Evolutionary conservation across 139 green algal species (phyloP), one percentile per base, ranked within the genome.

Genomic region (Tetradesmus lagerheimii): DNA sequence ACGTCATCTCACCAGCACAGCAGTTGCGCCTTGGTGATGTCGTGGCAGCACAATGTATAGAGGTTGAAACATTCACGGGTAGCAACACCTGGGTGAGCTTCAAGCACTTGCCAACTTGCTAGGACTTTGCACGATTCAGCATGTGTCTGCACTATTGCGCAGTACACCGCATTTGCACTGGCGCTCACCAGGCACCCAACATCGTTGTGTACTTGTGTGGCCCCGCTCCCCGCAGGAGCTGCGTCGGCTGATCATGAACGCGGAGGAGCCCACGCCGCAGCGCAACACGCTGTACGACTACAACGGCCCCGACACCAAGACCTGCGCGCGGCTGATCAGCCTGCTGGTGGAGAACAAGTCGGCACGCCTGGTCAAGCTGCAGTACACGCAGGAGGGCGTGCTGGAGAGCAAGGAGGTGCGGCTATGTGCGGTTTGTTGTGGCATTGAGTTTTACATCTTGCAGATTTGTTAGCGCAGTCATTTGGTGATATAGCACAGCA

Each of bases 221-320:
- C 76, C 37, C 14, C 18, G 31, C 29, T 41, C 41, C 29, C 31
- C 34, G 25, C 88, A 80, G 66, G 57, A 92, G 90, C 37, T 92
- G 20, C 86, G 90, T 29, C 86, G 90, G 1, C 86, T 92, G 86
- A 89, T 92, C 37, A 91, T 91, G 86, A 85, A 92, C 45, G 86
- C 85, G 41, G 90, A 92, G 67, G 80, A 43, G 18, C 35, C 81
- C 47, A 78, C 53, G 29, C 53, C 39, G 35, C 53, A 53, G 57
- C 20, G 53, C 23, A 25, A 86, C 47, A 82, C 78, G 27, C 29
- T 89, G 76, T 92, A 91, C 77, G 39, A 84, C 35, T 85, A 85
- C 80, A 50, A 18, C 34, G 92, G 92, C 27, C 89, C 90, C 18
- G 92, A 94, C 80, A 78, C 47, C 18, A 93, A 93, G 90, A 93